phyloP scores from a whole-genome alignment of 75 land plant species.

The Pinus taeda region DNA sequence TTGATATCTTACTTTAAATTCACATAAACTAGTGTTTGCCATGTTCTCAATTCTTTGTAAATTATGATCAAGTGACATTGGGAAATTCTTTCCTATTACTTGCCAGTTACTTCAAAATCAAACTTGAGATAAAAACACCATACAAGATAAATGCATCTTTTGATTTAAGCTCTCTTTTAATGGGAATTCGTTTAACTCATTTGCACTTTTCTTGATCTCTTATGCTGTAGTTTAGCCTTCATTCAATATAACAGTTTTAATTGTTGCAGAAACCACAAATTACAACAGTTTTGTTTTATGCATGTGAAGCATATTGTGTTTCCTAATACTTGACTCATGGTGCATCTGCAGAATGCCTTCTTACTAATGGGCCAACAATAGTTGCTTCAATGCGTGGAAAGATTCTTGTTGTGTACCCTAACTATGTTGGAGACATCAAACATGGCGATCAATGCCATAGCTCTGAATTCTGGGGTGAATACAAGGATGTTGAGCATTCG shows the following conservation, averaged over 20 bases:
- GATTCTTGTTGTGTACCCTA: constrained; percentile 3
- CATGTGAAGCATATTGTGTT: not conserved
- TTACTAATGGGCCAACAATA: constrained; percentile 7
- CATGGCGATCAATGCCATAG: not conserved
- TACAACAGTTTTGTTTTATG: not conserved
- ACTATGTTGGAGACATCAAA: constrained; percentile 1
- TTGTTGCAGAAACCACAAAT: not conserved
- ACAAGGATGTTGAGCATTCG: not conserved
- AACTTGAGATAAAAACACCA: not conserved
- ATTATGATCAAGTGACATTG: not conserved
- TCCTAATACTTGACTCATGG: not conserved
- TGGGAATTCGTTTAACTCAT: not conserved
- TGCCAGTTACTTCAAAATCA: not conserved
- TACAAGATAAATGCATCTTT: not conserved
- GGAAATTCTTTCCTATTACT: no score
- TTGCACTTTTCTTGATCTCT: not conserved
- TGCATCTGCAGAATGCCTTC: constrained; percentile 2
- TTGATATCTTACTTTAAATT: not conserved
- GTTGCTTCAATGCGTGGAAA: not conserved
- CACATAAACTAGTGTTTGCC: not conserved
- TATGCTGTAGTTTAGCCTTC: not conserved
- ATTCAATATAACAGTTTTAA: not conserved
- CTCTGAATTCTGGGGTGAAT: not conserved
- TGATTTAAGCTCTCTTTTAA: not conserved
- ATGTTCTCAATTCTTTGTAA: not conserved